phyloP scores from a whole-genome alignment of 176 grass and related monocot genomes.

The Tillandsia leiboldiana region DNA sequence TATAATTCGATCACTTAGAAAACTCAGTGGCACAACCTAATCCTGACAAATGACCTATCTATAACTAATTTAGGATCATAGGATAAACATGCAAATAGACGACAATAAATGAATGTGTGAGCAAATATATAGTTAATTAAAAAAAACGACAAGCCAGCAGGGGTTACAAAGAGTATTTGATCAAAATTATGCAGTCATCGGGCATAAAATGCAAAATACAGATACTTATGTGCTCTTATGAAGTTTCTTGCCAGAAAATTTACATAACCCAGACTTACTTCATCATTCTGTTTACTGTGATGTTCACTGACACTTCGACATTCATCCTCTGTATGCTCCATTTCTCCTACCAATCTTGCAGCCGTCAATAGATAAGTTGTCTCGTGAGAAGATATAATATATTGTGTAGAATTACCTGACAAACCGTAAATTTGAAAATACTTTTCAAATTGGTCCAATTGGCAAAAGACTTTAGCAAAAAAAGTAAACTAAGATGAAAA shows the following conservation, averaged over 20 bases:
- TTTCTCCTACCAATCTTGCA: slow-evolving; percentile 12
- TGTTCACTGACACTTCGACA: slow-evolving; percentile 36
- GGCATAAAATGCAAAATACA: neutral
- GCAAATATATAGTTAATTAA: too few species aligned
- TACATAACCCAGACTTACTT: slow-evolving; percentile 39
- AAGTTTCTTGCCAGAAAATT: neutral
- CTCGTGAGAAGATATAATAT: neutral
- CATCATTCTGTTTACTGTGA: slow-evolving; percentile 59
- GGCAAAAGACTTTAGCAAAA: too few species aligned
- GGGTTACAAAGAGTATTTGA: too few species aligned
- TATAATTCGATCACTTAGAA: too few species aligned
- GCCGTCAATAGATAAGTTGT: neutral
- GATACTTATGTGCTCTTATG: slow-evolving; percentile 1
- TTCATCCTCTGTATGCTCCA: slow-evolving; percentile 64
- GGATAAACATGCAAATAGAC: too few species aligned
- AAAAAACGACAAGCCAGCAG: too few species aligned
- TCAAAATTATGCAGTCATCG: neutral
- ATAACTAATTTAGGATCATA: too few species aligned
- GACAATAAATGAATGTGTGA: too few species aligned
- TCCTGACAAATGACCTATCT: too few species aligned
- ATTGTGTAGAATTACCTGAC: neutral
- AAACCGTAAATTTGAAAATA: neutral
- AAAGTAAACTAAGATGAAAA: too few species aligned
- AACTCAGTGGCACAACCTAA: too few species aligned
- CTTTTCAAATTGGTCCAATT: neutral